phyloP scores from a whole-genome alignment of 495 filamentous ascomycete species.

The Podospora didyma region DNA sequence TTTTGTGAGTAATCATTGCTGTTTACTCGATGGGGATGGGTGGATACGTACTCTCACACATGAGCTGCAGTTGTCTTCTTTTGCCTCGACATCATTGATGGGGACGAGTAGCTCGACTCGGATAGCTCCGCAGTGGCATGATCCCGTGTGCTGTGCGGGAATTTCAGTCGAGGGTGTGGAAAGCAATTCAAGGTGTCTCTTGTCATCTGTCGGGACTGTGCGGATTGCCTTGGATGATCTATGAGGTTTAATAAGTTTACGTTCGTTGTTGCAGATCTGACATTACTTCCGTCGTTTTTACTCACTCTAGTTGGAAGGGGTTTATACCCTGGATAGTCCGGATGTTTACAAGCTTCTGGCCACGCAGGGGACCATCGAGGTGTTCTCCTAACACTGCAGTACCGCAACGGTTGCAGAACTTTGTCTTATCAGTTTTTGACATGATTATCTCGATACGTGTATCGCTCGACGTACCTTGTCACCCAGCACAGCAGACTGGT shows the following conservation, averaged over 20 bases:
- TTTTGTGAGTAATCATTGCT: background rate
- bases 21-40: background rate
- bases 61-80: slow-evolving; percentile 22
- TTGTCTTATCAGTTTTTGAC: background rate
- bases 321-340: slow-evolving; percentile 15
- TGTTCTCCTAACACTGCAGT: slow-evolving; percentile 13
- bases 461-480: slow-evolving; percentile 8
- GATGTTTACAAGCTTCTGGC: slow-evolving; percentile 10
- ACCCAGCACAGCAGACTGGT: background rate
- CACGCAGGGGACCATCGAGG: slow-evolving; percentile 7
- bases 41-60: slow-evolving; percentile 12
- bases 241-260: background rate
- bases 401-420: slow-evolving; percentile 20
- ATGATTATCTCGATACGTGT: background rate
- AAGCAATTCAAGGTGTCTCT: background rate
- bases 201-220: background rate
- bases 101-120: slow-evolving; percentile 4
- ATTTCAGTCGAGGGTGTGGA: background rate
- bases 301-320: slow-evolving; percentile 13
- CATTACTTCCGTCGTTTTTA: background rate
- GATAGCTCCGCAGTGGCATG: slow-evolving; percentile 19
- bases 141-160: slow-evolving; percentile 3
- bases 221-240: background rate
- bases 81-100: slow-evolving; percentile 2
- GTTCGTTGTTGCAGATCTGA: background rate